Evolutionary conservation across 2,329 filamentous ascomycete species (phyloP), one percentile per base, ranked within the genome.

Genomic region (Arthrobotrys pseudoclavata): DNA sequence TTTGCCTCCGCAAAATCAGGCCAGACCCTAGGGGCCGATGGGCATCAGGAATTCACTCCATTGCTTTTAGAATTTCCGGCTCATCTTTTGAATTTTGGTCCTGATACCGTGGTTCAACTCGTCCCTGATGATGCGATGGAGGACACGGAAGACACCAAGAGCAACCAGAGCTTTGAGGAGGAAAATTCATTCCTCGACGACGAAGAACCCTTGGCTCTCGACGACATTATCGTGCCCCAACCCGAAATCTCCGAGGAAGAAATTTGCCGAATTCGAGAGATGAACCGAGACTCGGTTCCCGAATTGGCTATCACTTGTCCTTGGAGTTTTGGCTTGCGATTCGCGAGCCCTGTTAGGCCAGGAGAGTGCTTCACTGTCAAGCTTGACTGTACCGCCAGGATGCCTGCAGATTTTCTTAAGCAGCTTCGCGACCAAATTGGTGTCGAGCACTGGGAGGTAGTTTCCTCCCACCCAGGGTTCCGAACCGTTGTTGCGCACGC

Each of bases 401-500:
- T 77, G 52, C 74, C 74, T 50, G 9, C 24, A 2, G 67, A 71
- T 29, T 57, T 77, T 34, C 29, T 77, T 34, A 34, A 18, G 40
- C 34, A 42, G 18, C 29, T 77, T 22, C 67, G 67, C 15, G 45
- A 37, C 7, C 24, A 63, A 40, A 3, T 71, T 5, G 52, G 52
- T 15, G 3, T 9, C 5, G 61, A 68, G 13, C 2, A 48, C 20
- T 77, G 68, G 61, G 24, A 20, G 2, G 26, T 48, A 4, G 31
- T 62, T 40, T 12, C 29, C 2, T 29, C 52, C 3, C 26, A 52
- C 15, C 22, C 50, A 2, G 22, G 45, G 7, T 77, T 77, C 15
- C 74, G 55, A 22, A 15, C 15, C 2, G 26, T 60, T 31, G 53
- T 77, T 18, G 45, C 40, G 4, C 13, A 47, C 0, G 53, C 34